Evolutionary conservation across 495 filamentous ascomycete species (phyloP).

Genomic region (Neurospora hispaniola): DNA sequence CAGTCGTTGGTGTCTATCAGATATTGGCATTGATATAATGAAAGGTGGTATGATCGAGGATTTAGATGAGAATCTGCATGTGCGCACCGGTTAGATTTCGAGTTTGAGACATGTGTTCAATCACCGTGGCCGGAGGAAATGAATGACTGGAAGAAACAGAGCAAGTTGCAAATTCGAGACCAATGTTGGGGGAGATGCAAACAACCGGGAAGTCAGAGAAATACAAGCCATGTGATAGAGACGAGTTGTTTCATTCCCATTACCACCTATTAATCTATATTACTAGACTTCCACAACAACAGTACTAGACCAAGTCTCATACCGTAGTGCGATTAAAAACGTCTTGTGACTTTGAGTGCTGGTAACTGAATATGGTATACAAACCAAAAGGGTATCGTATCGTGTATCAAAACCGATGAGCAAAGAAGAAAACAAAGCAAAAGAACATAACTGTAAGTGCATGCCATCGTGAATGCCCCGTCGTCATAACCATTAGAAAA

Average conservation of each 20-base stretch:
- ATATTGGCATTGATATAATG: not conserved
- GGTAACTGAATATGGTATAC: not conserved
- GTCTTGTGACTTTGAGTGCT: not conserved
- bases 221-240: not conserved
- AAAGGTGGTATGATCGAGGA: not conserved
- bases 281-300: not conserved
- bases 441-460: not conserved
- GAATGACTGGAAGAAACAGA: not conserved
- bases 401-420: not conserved
- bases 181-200: no score
- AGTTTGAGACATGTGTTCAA: not conserved
- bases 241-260: not conserved
- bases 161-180: not conserved
- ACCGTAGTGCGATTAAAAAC: not conserved
- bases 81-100: not conserved
- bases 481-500: not conserved
- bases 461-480: not conserved
- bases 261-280: not conserved
- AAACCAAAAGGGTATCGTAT: not conserved
- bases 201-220: not conserved
- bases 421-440: not conserved
- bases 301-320: not conserved
- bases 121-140: not conserved
- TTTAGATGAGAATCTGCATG: not conserved
- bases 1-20: not conserved